phyloP scores from a whole-genome alignment of 2,329 filamentous ascomycete species.

The Fusarium coicis region DNA sequence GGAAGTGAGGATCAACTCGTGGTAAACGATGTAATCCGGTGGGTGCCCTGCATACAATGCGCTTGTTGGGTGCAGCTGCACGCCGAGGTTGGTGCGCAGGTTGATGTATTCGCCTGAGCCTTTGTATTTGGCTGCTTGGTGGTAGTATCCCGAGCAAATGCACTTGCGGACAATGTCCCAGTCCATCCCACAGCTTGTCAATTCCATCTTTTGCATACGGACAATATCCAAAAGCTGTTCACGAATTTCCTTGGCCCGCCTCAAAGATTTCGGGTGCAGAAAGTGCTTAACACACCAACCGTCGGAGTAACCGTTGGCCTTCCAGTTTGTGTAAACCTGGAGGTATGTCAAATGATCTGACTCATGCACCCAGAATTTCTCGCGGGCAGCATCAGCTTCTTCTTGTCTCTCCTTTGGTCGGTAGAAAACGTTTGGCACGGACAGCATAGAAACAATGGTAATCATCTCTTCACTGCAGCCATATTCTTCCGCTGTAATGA shows the following conservation, averaged over 20 bases:
- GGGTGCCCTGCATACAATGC: slow-evolving; percentile 95
- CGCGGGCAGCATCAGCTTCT: slow-evolving; percentile 92
- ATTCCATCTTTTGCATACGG: slow-evolving; percentile 88
- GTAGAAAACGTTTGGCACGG: slow-evolving; percentile 96
- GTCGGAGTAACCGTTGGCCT: slow-evolving; percentile 87
- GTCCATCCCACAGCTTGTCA: slow-evolving; percentile 91
- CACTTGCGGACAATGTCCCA: slow-evolving; percentile 97
- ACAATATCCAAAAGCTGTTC: slow-evolving; percentile 96
- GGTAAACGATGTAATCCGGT: slow-evolving; percentile 97
- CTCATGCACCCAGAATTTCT: slow-evolving; percentile 98
- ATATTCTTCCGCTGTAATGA: slow-evolving; percentile 91
- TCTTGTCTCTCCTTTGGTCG: slow-evolving; percentile 96
- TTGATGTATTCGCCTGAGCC: slow-evolving; percentile 98
- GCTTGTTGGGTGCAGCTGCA: slow-evolving; percentile 93
- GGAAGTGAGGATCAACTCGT: slow-evolving; percentile 94
- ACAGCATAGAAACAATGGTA: slow-evolving; percentile 97
- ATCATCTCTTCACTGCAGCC: slow-evolving; percentile 97
- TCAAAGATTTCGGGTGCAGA: slow-evolving; percentile 91
- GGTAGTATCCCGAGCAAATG: slow-evolving; percentile 97
- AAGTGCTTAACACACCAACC: slow-evolving; percentile 95
- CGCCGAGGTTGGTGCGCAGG: slow-evolving; percentile 90
- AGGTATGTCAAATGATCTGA: slow-evolving; percentile 96
- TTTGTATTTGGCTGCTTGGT: slow-evolving; percentile 95
- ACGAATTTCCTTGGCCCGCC: slow-evolving; percentile 91
- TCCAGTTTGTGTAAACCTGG: slow-evolving; percentile 97